Conservation (phyloP, 257 asterid species). For the Gentiana macrophylla region DNA sequence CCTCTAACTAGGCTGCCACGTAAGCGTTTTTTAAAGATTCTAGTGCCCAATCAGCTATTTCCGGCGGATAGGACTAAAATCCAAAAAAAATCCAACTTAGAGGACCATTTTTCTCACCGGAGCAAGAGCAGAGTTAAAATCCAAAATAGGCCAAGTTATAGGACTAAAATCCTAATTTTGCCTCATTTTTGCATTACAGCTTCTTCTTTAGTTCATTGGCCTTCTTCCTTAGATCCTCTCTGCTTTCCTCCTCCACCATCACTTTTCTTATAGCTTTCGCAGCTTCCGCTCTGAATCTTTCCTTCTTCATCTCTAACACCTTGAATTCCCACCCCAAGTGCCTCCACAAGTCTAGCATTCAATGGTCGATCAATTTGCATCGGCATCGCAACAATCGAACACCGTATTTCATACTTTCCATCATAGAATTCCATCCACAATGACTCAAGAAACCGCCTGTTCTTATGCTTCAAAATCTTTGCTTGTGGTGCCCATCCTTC, state of each 20-base stretch:
- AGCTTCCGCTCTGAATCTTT: conserved; percentile 1
- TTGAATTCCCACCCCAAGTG: conserved; percentile 5
- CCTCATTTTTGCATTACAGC: conserved; percentile 26
- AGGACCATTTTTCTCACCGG: too few relatives aligned
- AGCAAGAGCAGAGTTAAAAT: too few relatives aligned
- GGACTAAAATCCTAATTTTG: too few relatives aligned
- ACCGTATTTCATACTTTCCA: conserved; percentile 6
- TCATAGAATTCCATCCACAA: conserved; percentile 11
- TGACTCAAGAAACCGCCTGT: conserved; percentile 12
- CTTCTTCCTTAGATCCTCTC: conserved; percentile 16
- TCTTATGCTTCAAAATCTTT: conserved; percentile 1
- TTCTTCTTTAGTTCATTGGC: conserved; percentile 21
- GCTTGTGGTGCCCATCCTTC: conserved; percentile 15
- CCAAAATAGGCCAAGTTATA: too few relatives aligned
- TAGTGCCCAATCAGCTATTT: too few relatives aligned
- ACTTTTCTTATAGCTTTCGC: conserved; percentile 6
- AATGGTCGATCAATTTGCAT: conserved; percentile 2
- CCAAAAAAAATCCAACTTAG: too few relatives aligned
- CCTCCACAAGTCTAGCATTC: conserved; percentile 10
- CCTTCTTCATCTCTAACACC: conserved; percentile 4
- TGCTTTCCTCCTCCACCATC: conserved; percentile 1
- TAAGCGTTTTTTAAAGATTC: too few relatives aligned
- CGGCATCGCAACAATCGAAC: conserved; percentile 8
- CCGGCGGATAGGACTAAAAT: too few relatives aligned
- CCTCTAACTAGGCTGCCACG: too few relatives aligned